Evolutionary conservation across 1,139 yeast genomes (phyloP).

Genomic region (Taphrina flavorubra): DNA sequence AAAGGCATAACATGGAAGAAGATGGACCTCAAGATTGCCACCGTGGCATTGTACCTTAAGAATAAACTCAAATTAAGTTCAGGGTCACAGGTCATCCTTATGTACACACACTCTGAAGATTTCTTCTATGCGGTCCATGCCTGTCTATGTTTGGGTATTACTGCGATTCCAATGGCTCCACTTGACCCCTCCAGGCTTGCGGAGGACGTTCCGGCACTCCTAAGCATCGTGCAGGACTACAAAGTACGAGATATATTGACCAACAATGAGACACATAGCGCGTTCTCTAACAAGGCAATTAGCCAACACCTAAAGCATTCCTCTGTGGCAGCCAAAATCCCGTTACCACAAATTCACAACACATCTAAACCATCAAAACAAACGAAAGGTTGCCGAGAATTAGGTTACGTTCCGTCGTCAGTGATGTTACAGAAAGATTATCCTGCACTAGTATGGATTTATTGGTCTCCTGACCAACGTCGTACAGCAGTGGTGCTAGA

Average conservation of each 20-base stretch:
- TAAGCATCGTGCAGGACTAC: slow-evolving; percentile 70
- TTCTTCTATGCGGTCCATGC: slow-evolving; percentile 83
- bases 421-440: slow-evolving; percentile 48
- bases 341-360: slow-evolving; percentile 65
- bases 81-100: slow-evolving; percentile 76
- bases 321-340: slow-evolving; percentile 54
- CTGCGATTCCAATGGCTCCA: slow-evolving; percentile 81
- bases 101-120: slow-evolving; percentile 89
- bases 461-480: slow-evolving; percentile 75
- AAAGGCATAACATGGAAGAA: slow-evolving; percentile 80
- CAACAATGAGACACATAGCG: slow-evolving; percentile 72
- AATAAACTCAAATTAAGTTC: slow-evolving; percentile 60
- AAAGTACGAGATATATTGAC: slow-evolving; percentile 74
- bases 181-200: slow-evolving; percentile 70
- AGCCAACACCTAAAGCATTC: slow-evolving; percentile 67
- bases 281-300: slow-evolving; percentile 71
- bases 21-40: slow-evolving; percentile 76
- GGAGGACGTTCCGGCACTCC: slow-evolving; percentile 76
- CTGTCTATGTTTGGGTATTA: slow-evolving; percentile 79
- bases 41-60: slow-evolving; percentile 66
- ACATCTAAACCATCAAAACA: slow-evolving; percentile 71
- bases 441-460: slow-evolving; percentile 66
- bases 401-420: slow-evolving; percentile 52
- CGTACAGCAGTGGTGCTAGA: slow-evolving; percentile 68
- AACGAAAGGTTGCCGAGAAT: slow-evolving; percentile 57